Conservation (phyloP, 169 alveolate species). For the Amoebophrya sp. region DNA sequence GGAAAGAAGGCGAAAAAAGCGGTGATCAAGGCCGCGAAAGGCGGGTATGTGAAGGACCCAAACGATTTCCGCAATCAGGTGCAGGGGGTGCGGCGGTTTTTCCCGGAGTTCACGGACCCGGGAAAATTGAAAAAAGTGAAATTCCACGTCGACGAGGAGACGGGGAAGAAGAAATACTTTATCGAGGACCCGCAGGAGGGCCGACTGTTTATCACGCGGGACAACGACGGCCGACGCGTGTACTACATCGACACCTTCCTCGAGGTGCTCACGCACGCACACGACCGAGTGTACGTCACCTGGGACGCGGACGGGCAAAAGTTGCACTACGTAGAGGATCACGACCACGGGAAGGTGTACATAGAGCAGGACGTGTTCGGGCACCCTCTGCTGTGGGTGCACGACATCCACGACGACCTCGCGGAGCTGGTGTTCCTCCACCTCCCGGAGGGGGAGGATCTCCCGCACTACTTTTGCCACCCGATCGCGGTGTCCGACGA, state of each 20-base stretch:
- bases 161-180: background rate
- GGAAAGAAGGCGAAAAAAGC: no score
- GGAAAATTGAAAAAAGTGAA: background rate
- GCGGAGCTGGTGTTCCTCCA: background rate
- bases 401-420: background rate
- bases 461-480: background rate
- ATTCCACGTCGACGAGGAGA: background rate
- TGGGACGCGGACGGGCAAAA: background rate
- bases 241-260: background rate
- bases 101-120: background rate
- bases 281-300: background rate
- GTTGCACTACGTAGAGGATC: background rate
- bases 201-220: background rate
- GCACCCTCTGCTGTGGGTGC: background rate
- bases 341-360: background rate
- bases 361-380: background rate
- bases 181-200: slow-evolving; percentile 1
- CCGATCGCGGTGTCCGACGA: background rate
- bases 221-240: background rate
- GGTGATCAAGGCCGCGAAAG: no score
- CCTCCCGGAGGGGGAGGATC: background rate
- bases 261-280: background rate
- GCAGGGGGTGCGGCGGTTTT: background rate
- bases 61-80: slow-evolving; percentile 23
- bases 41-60: background rate